Conservation (phyloP, 768 basidiomycete genomes). For the Gelatoporia subvermispora region DNA sequence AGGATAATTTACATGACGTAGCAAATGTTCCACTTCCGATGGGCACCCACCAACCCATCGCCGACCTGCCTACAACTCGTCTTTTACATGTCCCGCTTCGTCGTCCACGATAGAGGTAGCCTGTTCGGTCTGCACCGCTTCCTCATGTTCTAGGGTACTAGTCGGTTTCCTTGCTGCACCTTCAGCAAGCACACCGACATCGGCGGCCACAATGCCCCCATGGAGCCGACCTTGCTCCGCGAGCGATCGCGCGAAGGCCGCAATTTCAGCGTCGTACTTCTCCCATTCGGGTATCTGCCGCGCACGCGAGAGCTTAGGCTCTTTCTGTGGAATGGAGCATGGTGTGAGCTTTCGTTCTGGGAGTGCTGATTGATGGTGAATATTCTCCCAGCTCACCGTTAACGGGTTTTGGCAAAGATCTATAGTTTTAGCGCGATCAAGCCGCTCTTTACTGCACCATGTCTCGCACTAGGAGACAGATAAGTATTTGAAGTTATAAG, state of each 20-base stretch:
- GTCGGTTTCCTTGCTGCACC: too few species aligned
- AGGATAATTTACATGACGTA: too few species aligned
- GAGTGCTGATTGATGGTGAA: not conserved
- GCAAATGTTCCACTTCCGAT: too few species aligned
- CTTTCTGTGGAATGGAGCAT: slow-evolving; percentile 59
- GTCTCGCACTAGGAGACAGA: slow-evolving; percentile 75
- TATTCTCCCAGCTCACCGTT: slow-evolving; percentile 53
- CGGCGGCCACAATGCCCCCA: slow-evolving; percentile 61
- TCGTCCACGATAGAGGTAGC: too few species aligned
- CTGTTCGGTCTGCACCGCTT: too few species aligned
- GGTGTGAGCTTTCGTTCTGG: too few species aligned
- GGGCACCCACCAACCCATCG: too few species aligned
- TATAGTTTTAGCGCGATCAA: slow-evolving; percentile 81
- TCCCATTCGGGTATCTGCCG: slow-evolving; percentile 98
- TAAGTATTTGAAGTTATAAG: not conserved
- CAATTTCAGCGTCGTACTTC: slow-evolving; percentile 87
- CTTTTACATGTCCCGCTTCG: too few species aligned
- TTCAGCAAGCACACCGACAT: slow-evolving; percentile 62
- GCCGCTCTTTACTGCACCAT: slow-evolving; percentile 90
- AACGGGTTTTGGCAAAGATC: slow-evolving; percentile 96
- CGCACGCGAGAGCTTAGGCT: slow-evolving; percentile 90
- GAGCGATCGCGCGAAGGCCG: slow-evolving; percentile 70
- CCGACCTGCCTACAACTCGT: too few species aligned
- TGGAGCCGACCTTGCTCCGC: slow-evolving; percentile 67
- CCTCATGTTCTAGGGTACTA: too few species aligned